Base-by-base conservation (phyloP, 164 flowering plant species). In the Chimonanthus salicifolius region DNA sequence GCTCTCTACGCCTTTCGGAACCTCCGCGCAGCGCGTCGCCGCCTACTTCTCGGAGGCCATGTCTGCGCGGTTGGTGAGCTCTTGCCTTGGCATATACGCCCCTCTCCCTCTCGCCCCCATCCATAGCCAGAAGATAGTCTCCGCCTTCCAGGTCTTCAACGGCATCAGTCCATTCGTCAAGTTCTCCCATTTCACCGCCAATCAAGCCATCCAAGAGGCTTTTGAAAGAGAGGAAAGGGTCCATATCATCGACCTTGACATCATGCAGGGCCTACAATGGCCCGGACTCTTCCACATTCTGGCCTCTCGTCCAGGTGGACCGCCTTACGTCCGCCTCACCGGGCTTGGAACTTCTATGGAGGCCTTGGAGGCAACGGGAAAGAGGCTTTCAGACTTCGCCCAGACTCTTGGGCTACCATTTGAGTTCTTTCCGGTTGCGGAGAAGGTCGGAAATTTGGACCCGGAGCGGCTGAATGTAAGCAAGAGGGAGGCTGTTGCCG, bases 181-280 rank as follows among this genome's bases (percentile, higher is more conserved):
- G 77, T 96, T 96, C 83, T 92, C 97, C 1, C 99, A 96, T 73
- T 96, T 96, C 88, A 96, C 99, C 3, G 97, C 98, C 1, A 96
- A 96, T 60, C 98, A 96, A 70, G 97, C 97, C 5, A 94, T 94
- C 5, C 97, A 94, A 47, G 97, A 94, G 74, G 99, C 98, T 0
- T 92, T 96, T 68, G 97, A 94, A 76, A 79, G 95, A 72, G 99
- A 96, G 79, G 97, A 94, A 62, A 81, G 95, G 72, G 97, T 96
- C 60, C 99, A 96, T 80, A 94, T 96, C 46, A 90, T 96, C 71
- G 98, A 96, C 72, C 90, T 94, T 3, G 99, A 96, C 77, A 94
- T 96, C 62, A 96, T 93, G 98, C 98, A 96, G 73, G 99, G 99
- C 2, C 79, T 96, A 10, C 98, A 96, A 69, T 96, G 99, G 98